Conservation (phyloP, 2,329 filamentous ascomycete species). For the Colletotrichum siamense region DNA sequence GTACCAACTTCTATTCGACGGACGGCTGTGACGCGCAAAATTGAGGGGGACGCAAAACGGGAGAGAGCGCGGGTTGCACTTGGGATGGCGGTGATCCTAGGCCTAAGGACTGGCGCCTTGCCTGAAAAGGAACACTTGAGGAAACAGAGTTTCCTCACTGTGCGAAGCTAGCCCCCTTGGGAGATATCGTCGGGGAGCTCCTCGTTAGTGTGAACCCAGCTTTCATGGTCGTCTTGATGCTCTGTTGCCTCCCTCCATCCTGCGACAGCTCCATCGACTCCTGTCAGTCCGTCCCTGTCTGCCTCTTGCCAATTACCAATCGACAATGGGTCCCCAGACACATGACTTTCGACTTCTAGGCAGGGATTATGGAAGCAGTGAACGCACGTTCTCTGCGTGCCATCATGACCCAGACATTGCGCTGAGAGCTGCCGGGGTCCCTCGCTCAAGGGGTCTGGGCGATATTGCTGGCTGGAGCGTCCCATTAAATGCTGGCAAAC, state of each 20-base stretch:
- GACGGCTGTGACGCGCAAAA: background rate
- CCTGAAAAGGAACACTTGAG: background rate
- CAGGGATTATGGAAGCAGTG: constrained; percentile 17
- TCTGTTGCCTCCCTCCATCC: background rate
- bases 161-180: constrained; percentile 1
- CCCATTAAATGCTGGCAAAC: background rate
- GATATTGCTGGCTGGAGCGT: background rate
- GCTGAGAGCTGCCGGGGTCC: background rate
- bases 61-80: background rate
- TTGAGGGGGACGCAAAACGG: background rate
- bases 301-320: background rate
- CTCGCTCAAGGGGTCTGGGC: background rate
- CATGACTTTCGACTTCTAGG: background rate
- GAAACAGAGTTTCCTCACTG: constrained; percentile 11
- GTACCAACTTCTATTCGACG: background rate
- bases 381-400: constrained; percentile 5
- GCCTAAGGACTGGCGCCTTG: background rate
- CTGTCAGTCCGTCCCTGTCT: background rate
- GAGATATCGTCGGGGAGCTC: background rate
- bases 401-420: background rate
- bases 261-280: background rate
- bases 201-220: background rate
- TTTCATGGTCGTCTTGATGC: background rate
- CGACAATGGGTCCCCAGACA: background rate
- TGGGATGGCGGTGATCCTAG: background rate